A percentile compares a stretch with the other conserved stretches of the same genome.
Conservation (phyloP, 305 asterid genomes). For the Rubia tinctorum region DNA sequence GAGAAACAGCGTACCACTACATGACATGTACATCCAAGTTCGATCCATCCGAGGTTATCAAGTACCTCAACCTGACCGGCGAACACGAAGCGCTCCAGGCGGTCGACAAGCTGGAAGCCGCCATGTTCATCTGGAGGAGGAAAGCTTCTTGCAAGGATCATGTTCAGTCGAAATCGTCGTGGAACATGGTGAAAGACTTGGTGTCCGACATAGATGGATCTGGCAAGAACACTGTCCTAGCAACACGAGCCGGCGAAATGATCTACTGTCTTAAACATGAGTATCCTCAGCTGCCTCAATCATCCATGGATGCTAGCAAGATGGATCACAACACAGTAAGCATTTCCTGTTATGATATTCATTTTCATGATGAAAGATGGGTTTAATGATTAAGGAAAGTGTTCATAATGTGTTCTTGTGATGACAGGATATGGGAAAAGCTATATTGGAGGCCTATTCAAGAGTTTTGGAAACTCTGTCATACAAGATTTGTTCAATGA, state of each 20-base stretch:
- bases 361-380: neutral
- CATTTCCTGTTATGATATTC: neutral
- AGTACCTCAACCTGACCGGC: slow-evolving; percentile 55
- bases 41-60: slow-evolving; percentile 58
- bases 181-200: slow-evolving; percentile 78
- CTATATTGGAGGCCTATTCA: slow-evolving; percentile 85
- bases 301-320: slow-evolving; percentile 83
- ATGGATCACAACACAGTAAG: slow-evolving; percentile 78
- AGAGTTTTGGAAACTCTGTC: slow-evolving; percentile 94
- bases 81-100: slow-evolving; percentile 90
- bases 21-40: slow-evolving; percentile 59
- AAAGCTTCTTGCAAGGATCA: slow-evolving; percentile 42
- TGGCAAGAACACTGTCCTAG: slow-evolving; percentile 64
- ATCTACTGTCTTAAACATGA: slow-evolving; percentile 78
- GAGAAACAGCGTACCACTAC: slow-evolving; percentile 69
- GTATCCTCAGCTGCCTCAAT: slow-evolving; percentile 84
- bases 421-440: slow-evolving; percentile 89
- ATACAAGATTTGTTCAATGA: slow-evolving; percentile 83
- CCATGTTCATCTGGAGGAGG: slow-evolving; percentile 87
- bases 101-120: slow-evolving; percentile 82
- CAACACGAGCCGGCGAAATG: slow-evolving; percentile 68
- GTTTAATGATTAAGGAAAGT: neutral
- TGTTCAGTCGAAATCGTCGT: slow-evolving; percentile 72
- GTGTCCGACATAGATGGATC: slow-evolving; percentile 65
- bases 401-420: neutral